Base-by-base conservation (phyloP, 2,329 filamentous ascomycete species). In the Colletotrichum sp. region DNA sequence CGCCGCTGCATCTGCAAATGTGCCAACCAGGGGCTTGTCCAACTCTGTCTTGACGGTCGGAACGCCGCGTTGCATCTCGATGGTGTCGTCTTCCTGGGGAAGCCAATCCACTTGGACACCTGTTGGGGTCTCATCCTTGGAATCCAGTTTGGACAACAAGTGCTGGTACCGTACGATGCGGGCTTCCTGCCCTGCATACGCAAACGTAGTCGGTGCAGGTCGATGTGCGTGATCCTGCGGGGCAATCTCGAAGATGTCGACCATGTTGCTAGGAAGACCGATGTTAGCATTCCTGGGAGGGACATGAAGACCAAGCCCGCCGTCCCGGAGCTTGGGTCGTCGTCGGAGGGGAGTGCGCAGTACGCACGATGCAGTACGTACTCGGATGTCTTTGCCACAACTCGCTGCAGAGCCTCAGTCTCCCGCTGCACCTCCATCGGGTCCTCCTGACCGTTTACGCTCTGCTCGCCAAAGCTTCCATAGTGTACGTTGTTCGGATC, bases 211-310 rank as follows among this genome's bases (percentile, higher is more conserved):
- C 78, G 79, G 82, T 76, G 75, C 81, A 75, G 77, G 84, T 80
- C 78, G 86, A 80, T 77, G 82, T 67, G 81, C 79, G 39, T 84
- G 82, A 74, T 88, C 88, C 74, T 90, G 88, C 27, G 91, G 90
- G 44, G 90, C 88, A 80, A 93, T 92, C 77, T 93, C 91, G 83
- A 93, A 93, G 63, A 93, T 91, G 81, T 93, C 92, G 76, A 93
- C 91, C 84, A 93, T 90, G 80, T 93, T 92, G 80, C 92, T 93
- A 80, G 72, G 69, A 68, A 76, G 57, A 55, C 63, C 60, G 61
- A 69, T 59, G 75, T 79, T 76, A 79, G 77, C 70, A 59, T 34
- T 57, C 55, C 75, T 44, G 36, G 74, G 36, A 48, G 63, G 44
- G 70, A 65, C 64, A 65, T 60, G 65, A 76, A n/a, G 65, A 57